Conservation (phyloP, 164 flowering plant genomes). For the Berberis thunbergii region DNA sequence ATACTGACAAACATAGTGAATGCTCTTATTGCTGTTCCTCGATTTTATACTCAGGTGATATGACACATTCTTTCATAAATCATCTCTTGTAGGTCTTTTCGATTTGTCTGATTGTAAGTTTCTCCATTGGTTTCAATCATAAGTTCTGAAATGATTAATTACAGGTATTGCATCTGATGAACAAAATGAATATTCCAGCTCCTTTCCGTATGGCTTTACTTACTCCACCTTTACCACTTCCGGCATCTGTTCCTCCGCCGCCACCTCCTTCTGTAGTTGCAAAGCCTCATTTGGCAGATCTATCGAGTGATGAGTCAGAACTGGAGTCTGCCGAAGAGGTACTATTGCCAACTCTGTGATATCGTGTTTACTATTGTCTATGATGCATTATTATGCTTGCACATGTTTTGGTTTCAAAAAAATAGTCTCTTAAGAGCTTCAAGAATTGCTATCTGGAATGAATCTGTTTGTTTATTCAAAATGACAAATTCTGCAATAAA, state of each 20-base stretch:
- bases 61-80: background rate
- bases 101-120: too few relatives aligned
- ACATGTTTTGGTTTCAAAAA: too few relatives aligned
- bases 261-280: slow-evolving; percentile 31
- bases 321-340: slow-evolving; percentile 92
- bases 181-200: slow-evolving; percentile 98
- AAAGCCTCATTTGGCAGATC: slow-evolving; percentile 34
- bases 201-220: slow-evolving; percentile 91
- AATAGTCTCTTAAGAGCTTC: background rate
- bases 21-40: slow-evolving; percentile 98
- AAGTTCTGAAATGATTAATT: slow-evolving; percentile 2
- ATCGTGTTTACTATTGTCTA: too few relatives aligned
- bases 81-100: too few relatives aligned
- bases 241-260: slow-evolving; percentile 43
- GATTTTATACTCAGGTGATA: slow-evolving; percentile 84
- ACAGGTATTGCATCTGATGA: slow-evolving; percentile 97
- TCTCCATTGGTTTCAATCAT: background rate
- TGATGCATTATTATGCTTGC: too few relatives aligned
- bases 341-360: background rate
- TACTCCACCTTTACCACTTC: slow-evolving; percentile 81
- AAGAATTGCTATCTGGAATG: too few relatives aligned
- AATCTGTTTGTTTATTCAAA: too few relatives aligned
- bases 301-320: slow-evolving; percentile 85
- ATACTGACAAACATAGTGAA: slow-evolving; percentile 91
- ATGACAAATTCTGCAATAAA: too few relatives aligned